Evolutionary conservation across 345 rosid genomes (phyloP).

Genomic region (Turnera subulata): DNA sequence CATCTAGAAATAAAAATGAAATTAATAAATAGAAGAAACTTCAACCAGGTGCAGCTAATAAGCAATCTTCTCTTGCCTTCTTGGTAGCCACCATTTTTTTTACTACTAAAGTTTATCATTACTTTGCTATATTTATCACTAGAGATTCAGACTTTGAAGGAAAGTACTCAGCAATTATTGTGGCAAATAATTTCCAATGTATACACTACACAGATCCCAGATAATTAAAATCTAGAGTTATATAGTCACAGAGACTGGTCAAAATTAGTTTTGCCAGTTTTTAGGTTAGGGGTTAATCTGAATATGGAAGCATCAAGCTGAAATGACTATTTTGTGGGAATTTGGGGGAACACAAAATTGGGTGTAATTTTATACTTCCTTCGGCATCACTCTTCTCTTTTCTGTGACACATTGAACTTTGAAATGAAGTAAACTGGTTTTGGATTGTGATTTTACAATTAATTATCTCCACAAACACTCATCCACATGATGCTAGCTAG

Average conservation of each 20-base stretch:
- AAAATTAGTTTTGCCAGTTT: too few relatives aligned
- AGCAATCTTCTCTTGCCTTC: neutral
- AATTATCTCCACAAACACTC: neutral
- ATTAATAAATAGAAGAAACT: neutral
- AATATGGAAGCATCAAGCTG: neutral
- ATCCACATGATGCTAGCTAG: constrained; percentile 22
- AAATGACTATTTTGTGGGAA: neutral
- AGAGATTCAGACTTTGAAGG: too few relatives aligned
- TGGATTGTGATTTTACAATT: constrained; percentile 1
- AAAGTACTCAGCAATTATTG: too few relatives aligned
- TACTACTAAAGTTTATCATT: too few relatives aligned
- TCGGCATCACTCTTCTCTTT: constrained; percentile 17
- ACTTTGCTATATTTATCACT: too few relatives aligned
- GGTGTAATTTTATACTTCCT: constrained; percentile 4
- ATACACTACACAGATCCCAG: too few relatives aligned
- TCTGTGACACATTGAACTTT: constrained; percentile 5
- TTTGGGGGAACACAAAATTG: constrained; percentile 2
- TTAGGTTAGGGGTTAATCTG: too few relatives aligned
- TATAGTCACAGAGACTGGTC: too few relatives aligned
- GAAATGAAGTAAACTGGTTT: constrained; percentile 11
- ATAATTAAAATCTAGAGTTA: too few relatives aligned
- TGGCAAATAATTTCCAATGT: too few relatives aligned
- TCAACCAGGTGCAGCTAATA: neutral
- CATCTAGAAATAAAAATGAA: neutral
- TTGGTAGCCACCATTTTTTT: neutral